Evolutionary conservation across 306 rosid genomes (phyloP), one percentile per base, ranked within the genome.

Genomic region (Dryas drummondii): DNA sequence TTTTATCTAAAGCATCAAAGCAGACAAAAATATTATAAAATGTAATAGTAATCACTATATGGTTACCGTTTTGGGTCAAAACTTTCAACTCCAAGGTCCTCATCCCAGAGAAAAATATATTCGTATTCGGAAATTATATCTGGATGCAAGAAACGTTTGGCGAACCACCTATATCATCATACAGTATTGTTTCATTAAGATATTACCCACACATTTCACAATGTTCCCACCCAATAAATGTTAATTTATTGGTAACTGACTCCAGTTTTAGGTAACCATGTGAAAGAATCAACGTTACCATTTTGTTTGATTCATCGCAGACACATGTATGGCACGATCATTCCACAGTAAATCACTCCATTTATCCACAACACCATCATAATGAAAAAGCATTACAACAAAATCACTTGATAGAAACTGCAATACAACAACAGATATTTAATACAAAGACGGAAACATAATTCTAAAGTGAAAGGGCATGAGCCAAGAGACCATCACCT

Each of bases 101-200:
- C 98, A 17, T 94, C 98, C 98, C 98, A 94, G 14, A 94, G 98
- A 86, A 94, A 94, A 59, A 94, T 86, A 79, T 87, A 88, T 76
- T 86, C 67, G 56, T 94, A 94, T 76, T 84, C 91, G 41, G 88
- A 81, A 81, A 91, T 89, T 77, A 94, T 85, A 80, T 91, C 97
- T 70, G 98, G 98, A 86, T 94, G 98, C 87, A 94, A 70, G 86
- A 94, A 94, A 10, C 98, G 91, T 70, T 94, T 94, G 5, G 98
- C 94, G 54, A 94, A 91, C 98, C 98, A 94, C 98, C 98, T 94
- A 42, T 69, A 68, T 68, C 42, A 75, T 32, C 53, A 68, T 45
- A 77, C 44, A 15, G 63, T 49, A 76, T 49, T 42, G 41, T 69
- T 76, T 70, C 51, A 59, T 48, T 55, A 68, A 47, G 22, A 72